phyloP scores from a whole-genome alignment of 2,329 filamentous ascomycete species.

The Dactylellina parvicollis region DNA sequence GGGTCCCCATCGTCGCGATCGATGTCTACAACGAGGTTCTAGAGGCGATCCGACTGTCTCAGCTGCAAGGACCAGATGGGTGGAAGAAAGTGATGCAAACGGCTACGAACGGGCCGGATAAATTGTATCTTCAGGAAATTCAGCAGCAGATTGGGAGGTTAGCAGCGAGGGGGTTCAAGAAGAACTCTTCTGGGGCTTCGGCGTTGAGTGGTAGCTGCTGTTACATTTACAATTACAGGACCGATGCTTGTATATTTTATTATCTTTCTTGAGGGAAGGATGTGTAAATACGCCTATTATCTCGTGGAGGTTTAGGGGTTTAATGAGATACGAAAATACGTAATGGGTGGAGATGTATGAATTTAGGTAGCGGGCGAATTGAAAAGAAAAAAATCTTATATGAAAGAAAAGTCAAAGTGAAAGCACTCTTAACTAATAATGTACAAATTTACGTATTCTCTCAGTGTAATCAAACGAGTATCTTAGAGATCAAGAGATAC shows the following conservation, averaged over 20 bases:
- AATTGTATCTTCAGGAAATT: conserved; percentile 83
- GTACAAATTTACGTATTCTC: no score
- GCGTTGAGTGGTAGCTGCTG: conserved; percentile 72
- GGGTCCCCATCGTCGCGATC: conserved; percentile 82
- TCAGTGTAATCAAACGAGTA: no score
- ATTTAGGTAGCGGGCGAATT: no score
- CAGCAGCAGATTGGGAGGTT: conserved; percentile 77
- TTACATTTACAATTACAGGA: conserved; percentile 92
- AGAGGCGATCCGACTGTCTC: conserved; percentile 77
- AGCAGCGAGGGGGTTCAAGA: conserved; percentile 69
- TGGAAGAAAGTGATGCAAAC: conserved; percentile 85
- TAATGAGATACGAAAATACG: neutral
- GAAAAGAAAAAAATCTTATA: neutral
- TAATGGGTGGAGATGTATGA: neutral
- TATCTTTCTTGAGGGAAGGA: conserved; percentile 68
- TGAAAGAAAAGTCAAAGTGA: neutral
- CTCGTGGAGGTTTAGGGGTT: neutral
- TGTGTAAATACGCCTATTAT: conserved; percentile 53
- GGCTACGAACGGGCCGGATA: conserved; percentile 66
- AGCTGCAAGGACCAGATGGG: conserved; percentile 80
- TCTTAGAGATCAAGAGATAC: no score
- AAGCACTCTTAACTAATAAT: neutral
- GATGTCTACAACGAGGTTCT: conserved; percentile 87
- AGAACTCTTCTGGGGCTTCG: conserved; percentile 58
- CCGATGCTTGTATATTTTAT: conserved; percentile 84